Conservation (phyloP, 306 rosid genomes). For the Albizia julibrissin region DNA sequence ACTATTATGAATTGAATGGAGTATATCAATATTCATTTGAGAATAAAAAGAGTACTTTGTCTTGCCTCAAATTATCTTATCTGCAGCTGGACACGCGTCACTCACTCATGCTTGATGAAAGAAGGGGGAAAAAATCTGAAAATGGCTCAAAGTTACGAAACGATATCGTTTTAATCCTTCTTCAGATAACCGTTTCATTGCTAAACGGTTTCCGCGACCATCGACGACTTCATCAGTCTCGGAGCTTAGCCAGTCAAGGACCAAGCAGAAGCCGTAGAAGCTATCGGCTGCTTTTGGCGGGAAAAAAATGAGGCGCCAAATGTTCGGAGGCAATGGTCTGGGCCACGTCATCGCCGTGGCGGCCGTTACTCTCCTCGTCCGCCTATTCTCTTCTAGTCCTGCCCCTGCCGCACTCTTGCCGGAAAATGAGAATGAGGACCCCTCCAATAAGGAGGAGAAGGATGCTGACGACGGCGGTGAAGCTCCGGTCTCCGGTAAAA, state of each 20-base stretch:
- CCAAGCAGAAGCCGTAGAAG: background rate
- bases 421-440: constrained; percentile 46
- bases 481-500: constrained; percentile 36
- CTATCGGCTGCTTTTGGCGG: constrained; percentile 65
- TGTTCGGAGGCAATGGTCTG: constrained; percentile 62
- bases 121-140: too few species aligned
- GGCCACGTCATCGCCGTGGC: constrained; percentile 74
- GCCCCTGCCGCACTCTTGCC: constrained; percentile 71
- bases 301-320: constrained; percentile 52
- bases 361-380: constrained; percentile 68
- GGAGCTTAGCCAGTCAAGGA: background rate
- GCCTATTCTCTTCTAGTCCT: constrained; percentile 70
- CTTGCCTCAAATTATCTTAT: constrained; percentile 48
- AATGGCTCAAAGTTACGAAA: background rate
- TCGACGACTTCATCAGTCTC: background rate
- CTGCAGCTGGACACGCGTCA: constrained; percentile 64
- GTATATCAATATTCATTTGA: too few species aligned
- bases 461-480: constrained; percentile 33
- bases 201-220: background rate
- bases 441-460: constrained; percentile 31
- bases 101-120: constrained; percentile 28
- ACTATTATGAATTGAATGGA: too few species aligned
- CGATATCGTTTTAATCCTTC: background rate
- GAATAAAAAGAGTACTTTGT: background rate
- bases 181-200: background rate